Percentiles rank a stretch among this genome's conserved stretches.
phyloP scores from a whole-genome alignment of 1,284 basidiomycete genomes.

The Cronartium ribicola region DNA sequence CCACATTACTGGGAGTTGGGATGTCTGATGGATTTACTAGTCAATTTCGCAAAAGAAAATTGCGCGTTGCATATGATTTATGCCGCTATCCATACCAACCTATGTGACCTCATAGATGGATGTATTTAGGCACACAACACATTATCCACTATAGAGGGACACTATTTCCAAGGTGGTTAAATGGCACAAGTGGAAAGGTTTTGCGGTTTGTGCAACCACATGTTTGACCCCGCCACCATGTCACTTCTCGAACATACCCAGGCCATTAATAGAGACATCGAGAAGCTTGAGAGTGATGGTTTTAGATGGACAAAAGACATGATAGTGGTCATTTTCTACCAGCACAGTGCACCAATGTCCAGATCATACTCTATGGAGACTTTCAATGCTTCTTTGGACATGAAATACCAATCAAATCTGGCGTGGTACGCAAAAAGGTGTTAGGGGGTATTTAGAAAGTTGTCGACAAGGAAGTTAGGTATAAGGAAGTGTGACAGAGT shows the following conservation, averaged over 20 bases:
- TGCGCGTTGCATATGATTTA: background rate
- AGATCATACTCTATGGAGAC: background rate
- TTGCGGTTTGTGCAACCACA: background rate
- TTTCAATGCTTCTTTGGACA: background rate
- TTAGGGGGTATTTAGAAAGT: too few species aligned
- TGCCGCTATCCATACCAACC: background rate
- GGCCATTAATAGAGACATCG: background rate
- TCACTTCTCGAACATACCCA: background rate
- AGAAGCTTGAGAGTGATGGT: background rate
- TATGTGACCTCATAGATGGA: background rate
- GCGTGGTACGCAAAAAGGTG: too few species aligned
- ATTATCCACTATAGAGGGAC: background rate
- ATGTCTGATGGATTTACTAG: too few species aligned
- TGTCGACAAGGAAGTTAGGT: too few species aligned
- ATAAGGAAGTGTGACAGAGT: too few species aligned
- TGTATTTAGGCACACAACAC: background rate
- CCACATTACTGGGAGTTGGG: too few species aligned
- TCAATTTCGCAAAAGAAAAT: too few species aligned
- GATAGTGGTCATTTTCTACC: background rate
- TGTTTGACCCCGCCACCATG: background rate
- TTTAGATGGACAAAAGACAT: background rate
- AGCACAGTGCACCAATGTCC: background rate
- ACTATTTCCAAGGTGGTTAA: background rate
- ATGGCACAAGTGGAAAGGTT: background rate
- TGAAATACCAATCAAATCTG: too few species aligned